A percentile compares a stretch with the other conserved stretches of the same genome.
Conservation (phyloP, 2,329 filamentous ascomycete species). For the Pestalotiopsis sp. region DNA sequence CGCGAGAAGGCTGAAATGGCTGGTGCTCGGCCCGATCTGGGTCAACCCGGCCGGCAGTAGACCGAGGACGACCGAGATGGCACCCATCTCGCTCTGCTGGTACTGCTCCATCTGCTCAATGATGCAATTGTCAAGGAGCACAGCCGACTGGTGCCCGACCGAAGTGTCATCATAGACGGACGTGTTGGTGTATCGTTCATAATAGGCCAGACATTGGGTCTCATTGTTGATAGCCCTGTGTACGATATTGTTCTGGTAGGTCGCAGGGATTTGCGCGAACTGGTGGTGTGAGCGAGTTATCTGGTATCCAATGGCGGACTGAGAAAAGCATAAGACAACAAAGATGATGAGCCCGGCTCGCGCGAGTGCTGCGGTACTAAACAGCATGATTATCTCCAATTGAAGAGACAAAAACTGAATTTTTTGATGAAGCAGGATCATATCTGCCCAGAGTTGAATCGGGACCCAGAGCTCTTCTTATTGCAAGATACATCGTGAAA, state of each 20-base stretch:
- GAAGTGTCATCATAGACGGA: neutral
- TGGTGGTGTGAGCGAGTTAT: neutral
- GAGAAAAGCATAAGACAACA: neutral
- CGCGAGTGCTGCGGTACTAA: neutral
- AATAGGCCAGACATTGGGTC: neutral
- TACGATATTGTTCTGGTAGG: neutral
- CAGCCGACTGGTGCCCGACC: neutral
- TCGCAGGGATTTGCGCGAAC: neutral
- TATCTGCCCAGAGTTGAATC: neutral
- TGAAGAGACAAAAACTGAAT: neutral
- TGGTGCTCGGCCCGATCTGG: neutral
- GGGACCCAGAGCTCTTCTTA: neutral
- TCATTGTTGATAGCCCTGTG: neutral
- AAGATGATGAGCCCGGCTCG: neutral
- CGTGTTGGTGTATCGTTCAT: neutral
- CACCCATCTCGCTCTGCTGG: neutral
- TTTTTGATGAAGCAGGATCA: neutral
- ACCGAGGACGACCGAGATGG: neutral
- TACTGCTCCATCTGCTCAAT: neutral
- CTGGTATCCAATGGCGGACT: neutral
- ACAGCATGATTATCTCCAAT: neutral
- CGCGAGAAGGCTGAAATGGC: neutral
- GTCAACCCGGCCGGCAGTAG: neutral
- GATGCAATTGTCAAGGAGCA: slow-evolving; percentile 7
- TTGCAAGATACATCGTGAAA: neutral